Evolutionary conservation across 148 eudicot species (phyloP).

Genomic region (Dianthus caryophyllus): DNA sequence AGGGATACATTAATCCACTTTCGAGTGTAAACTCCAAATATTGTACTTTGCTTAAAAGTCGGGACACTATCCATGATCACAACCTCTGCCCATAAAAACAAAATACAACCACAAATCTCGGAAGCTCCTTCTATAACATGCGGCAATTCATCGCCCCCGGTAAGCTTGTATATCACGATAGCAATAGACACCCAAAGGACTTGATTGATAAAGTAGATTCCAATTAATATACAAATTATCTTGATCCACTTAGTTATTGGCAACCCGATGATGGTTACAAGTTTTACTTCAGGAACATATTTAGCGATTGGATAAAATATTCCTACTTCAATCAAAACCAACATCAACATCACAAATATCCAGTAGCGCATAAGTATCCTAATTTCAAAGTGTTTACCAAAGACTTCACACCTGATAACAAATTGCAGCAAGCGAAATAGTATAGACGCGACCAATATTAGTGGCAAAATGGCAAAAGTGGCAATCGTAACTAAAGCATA

Average conservation of each 20-base stretch:
- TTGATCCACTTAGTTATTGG: conserved; percentile 14
- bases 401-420: neutral
- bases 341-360: neutral
- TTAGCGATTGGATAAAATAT: conserved; percentile 14
- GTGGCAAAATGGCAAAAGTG: neutral
- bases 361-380: neutral
- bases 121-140: neutral
- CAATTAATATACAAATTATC: conserved; percentile 3
- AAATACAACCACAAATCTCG: conserved; percentile 6
- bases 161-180: neutral
- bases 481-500: neutral
- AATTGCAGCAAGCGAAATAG: conserved; percentile 4
- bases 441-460: neutral
- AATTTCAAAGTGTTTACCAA: neutral
- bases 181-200: neutral
- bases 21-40: conserved; percentile 2
- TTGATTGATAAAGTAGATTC: neutral
- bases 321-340: conserved; percentile 4
- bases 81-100: conserved; percentile 13
- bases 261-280: neutral
- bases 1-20: conserved; percentile 11
- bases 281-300: neutral
- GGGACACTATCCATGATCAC: conserved; percentile 2
- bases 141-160: no score
- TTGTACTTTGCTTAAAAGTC: neutral